A percentile compares a stretch with the other conserved stretches of the same genome.
These are phyloP conservation scores for Pseudogymnoascus sp. DNA, from an alignment of 2,329 filamentous ascomycete genomes.

Conservation along the genomic window DNA sequence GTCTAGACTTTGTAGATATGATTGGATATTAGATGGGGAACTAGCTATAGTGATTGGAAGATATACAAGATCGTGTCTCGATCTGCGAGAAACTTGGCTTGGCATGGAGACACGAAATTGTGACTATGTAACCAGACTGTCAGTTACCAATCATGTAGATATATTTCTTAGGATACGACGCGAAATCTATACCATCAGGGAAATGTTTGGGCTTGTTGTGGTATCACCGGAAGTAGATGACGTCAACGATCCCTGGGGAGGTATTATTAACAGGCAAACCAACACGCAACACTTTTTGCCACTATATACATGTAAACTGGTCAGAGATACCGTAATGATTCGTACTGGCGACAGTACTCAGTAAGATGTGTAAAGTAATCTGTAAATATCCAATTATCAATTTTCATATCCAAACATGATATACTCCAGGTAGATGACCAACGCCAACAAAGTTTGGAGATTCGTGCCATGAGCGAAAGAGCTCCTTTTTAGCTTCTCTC, in stretches of 20 bases:
- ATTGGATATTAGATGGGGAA: not conserved
- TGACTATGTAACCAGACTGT: not conserved
- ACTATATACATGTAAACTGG: not conserved
- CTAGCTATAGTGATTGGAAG: constrained; percentile 1
- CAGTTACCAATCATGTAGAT: constrained; percentile 4
- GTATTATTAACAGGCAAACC: not conserved
- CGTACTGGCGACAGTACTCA: not conserved
- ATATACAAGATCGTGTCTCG: not conserved
- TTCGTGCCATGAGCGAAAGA: not conserved
- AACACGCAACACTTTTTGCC: not conserved
- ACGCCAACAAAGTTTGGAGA: not conserved
- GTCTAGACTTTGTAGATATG: not conserved
- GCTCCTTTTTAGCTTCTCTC: not conserved
- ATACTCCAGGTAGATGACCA: not conserved
- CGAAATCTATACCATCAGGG: not conserved
- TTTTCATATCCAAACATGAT: not conserved
- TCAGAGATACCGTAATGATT: not conserved
- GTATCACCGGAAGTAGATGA: not conserved
- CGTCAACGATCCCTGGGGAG: not conserved
- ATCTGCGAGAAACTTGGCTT: not conserved
- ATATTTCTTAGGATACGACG: not conserved
- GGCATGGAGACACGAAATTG: not conserved
- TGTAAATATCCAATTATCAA: not conserved
- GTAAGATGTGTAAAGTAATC: not conserved
- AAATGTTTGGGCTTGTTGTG: not conserved